Base-by-base conservation (phyloP, 345 rosid species). In the Brassica cretica region DNA sequence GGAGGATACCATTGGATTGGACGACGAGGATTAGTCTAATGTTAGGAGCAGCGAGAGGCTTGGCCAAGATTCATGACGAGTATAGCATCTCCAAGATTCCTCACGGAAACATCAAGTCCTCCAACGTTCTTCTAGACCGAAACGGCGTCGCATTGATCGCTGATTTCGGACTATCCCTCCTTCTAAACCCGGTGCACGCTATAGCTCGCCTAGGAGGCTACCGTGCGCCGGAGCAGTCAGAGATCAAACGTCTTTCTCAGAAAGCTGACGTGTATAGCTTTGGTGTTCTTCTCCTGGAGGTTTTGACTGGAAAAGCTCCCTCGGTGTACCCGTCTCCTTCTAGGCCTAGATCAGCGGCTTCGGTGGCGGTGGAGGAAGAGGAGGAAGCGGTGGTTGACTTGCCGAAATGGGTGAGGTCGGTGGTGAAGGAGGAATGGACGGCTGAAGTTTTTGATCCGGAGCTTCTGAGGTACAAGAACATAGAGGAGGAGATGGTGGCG, bases 371-470 rank as follows among this genome's bases (percentile, higher is more conserved):
- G 0, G 91, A 85, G 8, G 94, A 86, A 5, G 97, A 88, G 32
- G 86, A 81, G 9, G 83, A 75, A 58, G 73, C 69, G 51, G 82
- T 82, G 0, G 85, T 83, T 64, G 98, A 94, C 74, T 90, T 94
- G 64, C 97, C 97, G 0, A 94, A 86, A 63, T 92, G 98, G 98
- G 98, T 94, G 49, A 80, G 91, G 75, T 94, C 97, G 1, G 97
- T 94, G 32, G 97, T 94, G 41, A 94, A 88, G 85, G 97, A 94
- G 81, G 98, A 92, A 80, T 92, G 97, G 97, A 94, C 98, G 11
- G 94, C 97, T 5, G 98, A 94, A 83, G 97, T 94, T 76, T 94
- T 94, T 77, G 98, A 94, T 80, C 88, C 88, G 78, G 98, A 94
- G 79, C 91, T 94, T 37, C 27, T 94, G 79, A 90, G 98, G 89